Percentiles rank a stretch among this genome's conserved stretches.
phyloP scores from a whole-genome alignment of 1,284 basidiomycete species.

The Pseudozyma tsukubaensis region DNA sequence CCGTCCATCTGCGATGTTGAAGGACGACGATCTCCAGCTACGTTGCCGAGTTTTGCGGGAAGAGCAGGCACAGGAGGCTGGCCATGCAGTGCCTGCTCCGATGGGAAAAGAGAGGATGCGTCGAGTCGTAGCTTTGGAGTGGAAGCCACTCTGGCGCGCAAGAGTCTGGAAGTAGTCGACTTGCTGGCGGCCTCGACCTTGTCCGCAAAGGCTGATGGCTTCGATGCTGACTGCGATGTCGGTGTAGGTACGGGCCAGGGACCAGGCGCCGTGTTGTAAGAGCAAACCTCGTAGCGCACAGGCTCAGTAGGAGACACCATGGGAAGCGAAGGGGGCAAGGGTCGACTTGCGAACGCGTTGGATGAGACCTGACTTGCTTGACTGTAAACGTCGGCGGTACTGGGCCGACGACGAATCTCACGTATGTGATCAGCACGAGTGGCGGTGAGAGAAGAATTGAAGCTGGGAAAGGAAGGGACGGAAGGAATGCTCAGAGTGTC shows the following conservation, averaged over 20 bases:
- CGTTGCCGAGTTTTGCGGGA: background rate
- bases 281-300: constrained; percentile 22
- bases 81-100: constrained; percentile 13
- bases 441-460: constrained; percentile 33
- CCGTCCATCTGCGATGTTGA: constrained; percentile 45
- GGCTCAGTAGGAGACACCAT: constrained; percentile 11
- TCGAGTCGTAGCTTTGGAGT: constrained; percentile 45
- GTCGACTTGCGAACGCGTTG: constrained; percentile 3
- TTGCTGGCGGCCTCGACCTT: background rate
- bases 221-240: constrained; percentile 1
- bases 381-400: constrained; percentile 46
- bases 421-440: constrained; percentile 3
- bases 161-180: constrained; percentile 8
- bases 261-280: constrained; percentile 11
- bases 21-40: constrained; percentile 22
- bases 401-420: constrained; percentile 30
- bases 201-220: background rate
- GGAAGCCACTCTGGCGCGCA: constrained; percentile 44
- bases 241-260: background rate
- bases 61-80: constrained; percentile 29
- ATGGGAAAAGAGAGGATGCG: constrained; percentile 8
- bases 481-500: constrained; percentile 31
- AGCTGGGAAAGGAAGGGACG: constrained; percentile 28
- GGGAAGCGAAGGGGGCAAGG: constrained; percentile 1
- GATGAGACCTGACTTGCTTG: constrained; percentile 18